Evolutionary conservation across 768 basidiomycete species (phyloP).

Genomic region (Tulasnella sp.): DNA sequence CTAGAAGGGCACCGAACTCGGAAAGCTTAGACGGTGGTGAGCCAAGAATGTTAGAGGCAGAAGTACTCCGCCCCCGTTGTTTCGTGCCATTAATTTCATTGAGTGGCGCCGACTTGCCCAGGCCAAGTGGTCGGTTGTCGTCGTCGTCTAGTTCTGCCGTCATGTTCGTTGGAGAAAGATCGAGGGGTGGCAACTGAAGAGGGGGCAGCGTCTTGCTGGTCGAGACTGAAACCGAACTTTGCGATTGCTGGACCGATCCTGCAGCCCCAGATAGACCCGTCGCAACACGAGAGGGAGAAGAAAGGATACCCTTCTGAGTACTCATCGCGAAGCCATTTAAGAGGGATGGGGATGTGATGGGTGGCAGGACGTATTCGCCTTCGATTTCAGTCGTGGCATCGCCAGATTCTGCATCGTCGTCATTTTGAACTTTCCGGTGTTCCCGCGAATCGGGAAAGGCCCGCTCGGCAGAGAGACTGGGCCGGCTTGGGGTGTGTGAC

Average conservation of each 20-base stretch:
- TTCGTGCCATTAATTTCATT: too few relatives aligned
- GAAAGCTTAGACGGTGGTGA: too few relatives aligned
- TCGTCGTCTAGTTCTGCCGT: not conserved
- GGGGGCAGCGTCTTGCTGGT: not conserved
- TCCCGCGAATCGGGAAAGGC: not conserved
- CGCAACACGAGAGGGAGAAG: not conserved
- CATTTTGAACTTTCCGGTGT: not conserved
- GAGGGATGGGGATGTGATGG: not conserved
- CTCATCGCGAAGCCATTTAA: not conserved
- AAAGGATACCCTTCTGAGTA: too few relatives aligned
- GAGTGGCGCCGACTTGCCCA: too few relatives aligned
- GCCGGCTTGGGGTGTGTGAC: not conserved
- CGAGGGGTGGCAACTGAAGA: not conserved
- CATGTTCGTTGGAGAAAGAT: not conserved
- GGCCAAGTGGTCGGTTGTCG: too few relatives aligned
- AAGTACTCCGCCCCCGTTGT: too few relatives aligned
- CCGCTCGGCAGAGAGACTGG: not conserved
- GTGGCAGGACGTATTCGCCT: constrained; percentile 1
- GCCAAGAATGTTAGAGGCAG: too few relatives aligned
- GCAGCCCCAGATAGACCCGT: too few relatives aligned
- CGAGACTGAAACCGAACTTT: too few relatives aligned
- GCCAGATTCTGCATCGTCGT: not conserved
- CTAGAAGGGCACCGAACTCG: too few relatives aligned
- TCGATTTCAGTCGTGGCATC: not conserved
- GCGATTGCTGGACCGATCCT: too few relatives aligned